phyloP scores from a whole-genome alignment of 441 rosid species.

The Croton setiger region DNA sequence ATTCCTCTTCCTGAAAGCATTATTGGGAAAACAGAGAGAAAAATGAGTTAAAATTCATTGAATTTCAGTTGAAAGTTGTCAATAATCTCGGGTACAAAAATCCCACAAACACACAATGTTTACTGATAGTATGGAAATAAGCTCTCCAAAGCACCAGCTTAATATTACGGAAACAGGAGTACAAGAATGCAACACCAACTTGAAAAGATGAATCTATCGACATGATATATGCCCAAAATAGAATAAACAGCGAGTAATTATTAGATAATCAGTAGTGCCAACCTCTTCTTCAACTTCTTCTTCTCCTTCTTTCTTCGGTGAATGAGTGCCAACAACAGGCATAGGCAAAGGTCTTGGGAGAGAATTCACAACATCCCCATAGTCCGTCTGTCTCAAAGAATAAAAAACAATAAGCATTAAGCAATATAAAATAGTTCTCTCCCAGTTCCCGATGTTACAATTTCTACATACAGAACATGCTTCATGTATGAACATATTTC shows the following conservation, averaged over 20 bases:
- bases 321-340: slow-evolving; percentile 35
- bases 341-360: slow-evolving; percentile 77
- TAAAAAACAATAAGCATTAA: background rate
- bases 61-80: background rate
- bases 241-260: background rate
- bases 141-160: background rate
- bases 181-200: background rate
- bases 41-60: background rate
- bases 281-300: slow-evolving; percentile 51
- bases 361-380: slow-evolving; percentile 46
- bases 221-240: background rate
- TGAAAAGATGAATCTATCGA: background rate
- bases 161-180: background rate
- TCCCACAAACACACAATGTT: background rate
- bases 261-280: slow-evolving; percentile 13
- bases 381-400: slow-evolving; percentile 44
- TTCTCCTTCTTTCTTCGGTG: slow-evolving; percentile 33
- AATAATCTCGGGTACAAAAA: background rate
- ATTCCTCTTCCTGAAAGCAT: slow-evolving; percentile 50
- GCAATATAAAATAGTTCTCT: background rate
- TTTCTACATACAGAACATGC: background rate
- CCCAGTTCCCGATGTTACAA: background rate
- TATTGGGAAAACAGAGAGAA: background rate
- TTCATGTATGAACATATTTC: background rate
- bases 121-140: background rate